Evolutionary conservation across 108 stramenopile genomes (phyloP).

Genomic region (Conticribra weissflogii): DNA sequence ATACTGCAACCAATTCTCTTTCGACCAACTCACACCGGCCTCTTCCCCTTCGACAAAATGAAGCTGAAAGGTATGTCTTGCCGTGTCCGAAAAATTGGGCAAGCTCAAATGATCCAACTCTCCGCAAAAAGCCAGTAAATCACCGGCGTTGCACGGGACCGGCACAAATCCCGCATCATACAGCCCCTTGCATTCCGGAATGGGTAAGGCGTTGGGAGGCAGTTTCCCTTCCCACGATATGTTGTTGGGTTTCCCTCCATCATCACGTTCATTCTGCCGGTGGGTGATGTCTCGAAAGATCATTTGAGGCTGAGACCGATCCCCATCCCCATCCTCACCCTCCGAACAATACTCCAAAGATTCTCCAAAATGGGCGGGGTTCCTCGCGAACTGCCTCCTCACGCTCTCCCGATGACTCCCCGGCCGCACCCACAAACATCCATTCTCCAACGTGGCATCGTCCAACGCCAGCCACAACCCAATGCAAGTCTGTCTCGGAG

Average conservation of each 20-base stretch:
- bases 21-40: slow-evolving; percentile 77
- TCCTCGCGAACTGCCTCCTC: slow-evolving; percentile 80
- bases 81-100: slow-evolving; percentile 66
- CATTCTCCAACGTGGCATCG: slow-evolving; percentile 91
- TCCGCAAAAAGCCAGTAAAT: slow-evolving; percentile 85
- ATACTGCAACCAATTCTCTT: slow-evolving; percentile 93
- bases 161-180: slow-evolving; percentile 82
- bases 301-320: slow-evolving; percentile 47
- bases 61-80: slow-evolving; percentile 92
- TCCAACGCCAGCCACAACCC: slow-evolving; percentile 95
- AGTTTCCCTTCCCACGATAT: slow-evolving; percentile 76
- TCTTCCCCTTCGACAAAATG: slow-evolving; percentile 87
- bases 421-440: slow-evolving; percentile 93
- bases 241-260: slow-evolving; percentile 8
- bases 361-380: slow-evolving; percentile 69
- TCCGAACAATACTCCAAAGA: slow-evolving; percentile 19
- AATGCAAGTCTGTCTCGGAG: slow-evolving; percentile 86
- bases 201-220: slow-evolving; percentile 49
- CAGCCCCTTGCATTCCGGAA: slow-evolving; percentile 47
- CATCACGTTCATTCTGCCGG: slow-evolving; percentile 4
- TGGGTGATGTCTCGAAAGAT: slow-evolving; percentile 42
- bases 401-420: slow-evolving; percentile 80
- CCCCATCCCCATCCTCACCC: slow-evolving; percentile 27
- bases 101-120: slow-evolving; percentile 90
- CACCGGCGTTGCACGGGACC: slow-evolving; percentile 87